These are phyloP conservation scores for Meripilus lineatus DNA, from an alignment of 1,284 basidiomycete genomes.

Conservation along the genomic window DNA sequence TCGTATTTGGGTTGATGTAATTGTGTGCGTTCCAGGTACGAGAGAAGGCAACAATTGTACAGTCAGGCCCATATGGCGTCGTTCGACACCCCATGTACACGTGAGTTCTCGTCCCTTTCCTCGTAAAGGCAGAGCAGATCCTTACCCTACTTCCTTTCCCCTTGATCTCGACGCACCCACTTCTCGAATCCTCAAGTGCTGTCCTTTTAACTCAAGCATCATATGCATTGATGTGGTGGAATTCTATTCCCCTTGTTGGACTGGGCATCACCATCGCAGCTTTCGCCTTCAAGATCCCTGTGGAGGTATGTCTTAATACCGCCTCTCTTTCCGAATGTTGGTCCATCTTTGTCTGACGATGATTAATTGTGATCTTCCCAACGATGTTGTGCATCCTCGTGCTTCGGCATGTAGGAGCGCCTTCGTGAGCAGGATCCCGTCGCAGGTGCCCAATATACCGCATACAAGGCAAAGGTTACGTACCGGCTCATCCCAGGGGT, in stretches of 20 bases:
- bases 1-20: background rate
- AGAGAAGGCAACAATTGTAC: constrained; percentile 9
- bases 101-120: constrained; percentile 5
- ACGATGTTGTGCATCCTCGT: background rate
- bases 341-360: background rate
- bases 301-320: constrained; percentile 8
- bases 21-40: constrained; percentile 1
- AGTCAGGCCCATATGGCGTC: constrained; percentile 13
- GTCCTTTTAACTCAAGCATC: constrained; percentile 8
- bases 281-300: constrained; percentile 9
- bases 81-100: constrained; percentile 13
- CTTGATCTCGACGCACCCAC: too few species aligned
- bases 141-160: background rate
- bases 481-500: constrained; percentile 11
- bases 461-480: constrained; percentile 10
- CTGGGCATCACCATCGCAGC: constrained; percentile 6
- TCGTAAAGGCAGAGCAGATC: background rate
- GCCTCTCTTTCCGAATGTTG: background rate
- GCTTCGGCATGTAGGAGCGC: constrained; percentile 8
- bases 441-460: constrained; percentile 9
- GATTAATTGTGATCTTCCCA: too few species aligned
- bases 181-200: too few species aligned
- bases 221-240: constrained; percentile 15
- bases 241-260: constrained; percentile 9
- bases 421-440: constrained; percentile 8